Evolutionary conservation across 2,329 filamentous ascomycete genomes (phyloP), one percentile per base, ranked within the genome.

Genomic region (Microdochium nivale): DNA sequence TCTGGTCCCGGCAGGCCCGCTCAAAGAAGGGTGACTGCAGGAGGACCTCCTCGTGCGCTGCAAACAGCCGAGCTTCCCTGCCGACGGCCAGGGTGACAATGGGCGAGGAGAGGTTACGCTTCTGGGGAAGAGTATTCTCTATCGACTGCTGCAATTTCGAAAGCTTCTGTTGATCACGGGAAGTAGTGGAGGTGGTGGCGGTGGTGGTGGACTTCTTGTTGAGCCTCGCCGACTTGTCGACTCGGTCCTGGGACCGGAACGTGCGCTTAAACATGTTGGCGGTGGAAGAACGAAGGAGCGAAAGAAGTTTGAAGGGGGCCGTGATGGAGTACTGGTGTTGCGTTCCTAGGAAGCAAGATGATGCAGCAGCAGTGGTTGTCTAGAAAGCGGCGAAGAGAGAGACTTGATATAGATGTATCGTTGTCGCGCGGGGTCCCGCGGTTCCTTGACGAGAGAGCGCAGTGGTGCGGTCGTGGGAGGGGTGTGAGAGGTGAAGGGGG

Each of bases 11-110:
- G 64, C 90, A 80, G 61, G 83, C 80, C 64, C 81, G 77, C 61
- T 83, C 79, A 70, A 96, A 95, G 71, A 88, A 95, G 59, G 90
- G 86, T 67, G 90, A 92, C 70, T 88, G 83, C 65, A 81, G 83
- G 58, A 96, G 83, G 64, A 96, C 86, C 72, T 96, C 88, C 78
- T 96, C 89, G 72, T 96, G 91, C 65, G 90, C 91, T 62, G 91
- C 91, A 78, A 96, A 96, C 69, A 96, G 79, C 64, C 91, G 87
- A 67, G 87, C 86, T 65, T 96, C 90, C 62, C 74, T 75, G 61
- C 91, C 91, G 65, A 96, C 84, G 60, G 87, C 84, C 61, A 96
- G 77, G 54, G 90, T 95, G 71, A 95, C 79, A 70, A 96, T 95
- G 65, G 90, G 87, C 55, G 81, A 83, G 59, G 60, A 69, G 66